Evolutionary conservation across 1,139 yeast genomes (phyloP).

Genomic region (Taiozyma sp.): DNA sequence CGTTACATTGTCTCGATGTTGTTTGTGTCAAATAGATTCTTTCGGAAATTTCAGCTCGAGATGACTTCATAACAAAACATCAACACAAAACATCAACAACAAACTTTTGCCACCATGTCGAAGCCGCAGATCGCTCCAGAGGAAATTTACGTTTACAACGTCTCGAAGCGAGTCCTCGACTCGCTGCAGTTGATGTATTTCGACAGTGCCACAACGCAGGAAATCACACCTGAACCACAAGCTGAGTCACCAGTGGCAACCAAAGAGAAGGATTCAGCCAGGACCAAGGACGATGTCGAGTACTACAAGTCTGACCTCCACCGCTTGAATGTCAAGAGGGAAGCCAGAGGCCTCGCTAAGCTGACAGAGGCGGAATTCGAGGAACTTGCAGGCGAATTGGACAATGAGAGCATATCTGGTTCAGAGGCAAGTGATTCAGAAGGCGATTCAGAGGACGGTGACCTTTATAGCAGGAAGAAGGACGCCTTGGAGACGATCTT

Average conservation of each 20-base stretch:
- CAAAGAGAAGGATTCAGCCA: not conserved
- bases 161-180: conserved; percentile 38
- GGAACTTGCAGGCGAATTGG: conserved; percentile 41
- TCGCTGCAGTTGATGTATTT: conserved; percentile 54
- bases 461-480: conserved; percentile 22
- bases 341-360: conserved; percentile 39
- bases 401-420: conserved; percentile 58
- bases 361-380: conserved; percentile 60
- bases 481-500: conserved; percentile 32
- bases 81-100: no score
- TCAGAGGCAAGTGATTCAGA: conserved; percentile 32
- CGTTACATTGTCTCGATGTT: no score
- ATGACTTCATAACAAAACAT: not conserved
- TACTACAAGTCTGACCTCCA: conserved; percentile 63
- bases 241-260: not conserved
- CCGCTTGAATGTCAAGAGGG: conserved; percentile 55
- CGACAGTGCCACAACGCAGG: conserved; percentile 42
- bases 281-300: conserved; percentile 28
- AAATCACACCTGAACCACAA: conserved; percentile 13
- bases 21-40: no score
- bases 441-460: conserved; percentile 11
- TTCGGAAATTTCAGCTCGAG: not conserved
- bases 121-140: not conserved
- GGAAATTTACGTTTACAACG: conserved; percentile 50
- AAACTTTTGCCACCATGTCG: not conserved